Percentiles rank a stretch among this genome's conserved stretches.
Evolutionary conservation across 2,329 filamentous ascomycete genomes (phyloP).

Genomic region (Fusarium irregulare): DNA sequence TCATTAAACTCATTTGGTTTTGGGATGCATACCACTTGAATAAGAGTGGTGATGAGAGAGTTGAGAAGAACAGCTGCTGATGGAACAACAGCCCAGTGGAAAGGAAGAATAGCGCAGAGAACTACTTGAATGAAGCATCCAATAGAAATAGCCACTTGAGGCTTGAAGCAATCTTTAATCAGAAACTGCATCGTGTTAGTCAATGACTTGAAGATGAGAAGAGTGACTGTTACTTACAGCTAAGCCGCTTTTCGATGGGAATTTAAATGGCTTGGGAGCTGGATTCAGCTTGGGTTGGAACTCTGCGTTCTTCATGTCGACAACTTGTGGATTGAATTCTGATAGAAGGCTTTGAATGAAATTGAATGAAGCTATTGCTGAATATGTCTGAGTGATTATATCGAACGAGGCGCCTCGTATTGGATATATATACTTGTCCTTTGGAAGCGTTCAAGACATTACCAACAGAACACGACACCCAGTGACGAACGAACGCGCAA

Average conservation of each 20-base stretch:
- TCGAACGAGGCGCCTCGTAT: neutral
- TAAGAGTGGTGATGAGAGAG: slow-evolving; percentile 47
- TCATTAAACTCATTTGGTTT: slow-evolving; percentile 38
- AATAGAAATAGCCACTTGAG: slow-evolving; percentile 49
- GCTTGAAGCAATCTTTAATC: slow-evolving; percentile 51
- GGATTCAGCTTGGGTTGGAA: slow-evolving; percentile 44
- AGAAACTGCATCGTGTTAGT: slow-evolving; percentile 27
- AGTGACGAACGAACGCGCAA: slow-evolving; percentile 23
- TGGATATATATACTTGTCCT: neutral
- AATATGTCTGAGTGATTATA: neutral
- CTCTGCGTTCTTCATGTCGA: slow-evolving; percentile 28
- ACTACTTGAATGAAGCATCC: slow-evolving; percentile 52
- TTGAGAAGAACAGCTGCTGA: slow-evolving; percentile 46
- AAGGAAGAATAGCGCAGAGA: slow-evolving; percentile 50
- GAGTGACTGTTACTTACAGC: slow-evolving; percentile 33
- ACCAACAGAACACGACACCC: neutral
- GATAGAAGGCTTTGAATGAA: neutral
- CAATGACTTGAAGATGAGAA: neutral
- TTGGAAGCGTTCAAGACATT: neutral
- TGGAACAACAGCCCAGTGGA: slow-evolving; percentile 52
- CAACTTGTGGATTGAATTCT: neutral
- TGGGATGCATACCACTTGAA: slow-evolving; percentile 37
- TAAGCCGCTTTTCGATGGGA: slow-evolving; percentile 17
- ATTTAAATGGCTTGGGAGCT: slow-evolving; percentile 35
- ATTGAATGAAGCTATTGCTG: neutral